Evolutionary conservation across 441 rosid genomes (phyloP), one percentile per base, ranked within the genome.

Genomic region (Syzygium malaccense): DNA sequence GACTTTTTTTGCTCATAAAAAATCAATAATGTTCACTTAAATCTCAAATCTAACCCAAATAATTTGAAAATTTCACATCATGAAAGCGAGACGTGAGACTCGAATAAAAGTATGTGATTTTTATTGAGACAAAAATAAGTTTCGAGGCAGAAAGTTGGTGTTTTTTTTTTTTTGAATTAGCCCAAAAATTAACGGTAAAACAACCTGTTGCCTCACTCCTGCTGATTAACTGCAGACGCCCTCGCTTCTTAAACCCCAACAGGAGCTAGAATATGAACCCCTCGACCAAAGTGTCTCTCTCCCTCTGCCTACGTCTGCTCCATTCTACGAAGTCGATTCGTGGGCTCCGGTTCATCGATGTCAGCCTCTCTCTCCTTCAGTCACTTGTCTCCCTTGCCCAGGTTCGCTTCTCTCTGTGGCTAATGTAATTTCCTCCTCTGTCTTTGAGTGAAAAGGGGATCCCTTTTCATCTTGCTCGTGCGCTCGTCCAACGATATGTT

Each of bases 321-420:
- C 51, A 48, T 68, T 10, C 79, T 10, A 48, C 79, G 79, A 8
- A 32, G 26, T 68, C 79, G 45, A 68, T 68, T 64, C 41, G 75
- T 66, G 48, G 48, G 48, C 33, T 33, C 26, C 26, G 20, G 79
- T 33, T 68, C 83, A 11, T 90, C 64, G 86, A 97, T 97, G 98
- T 92, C 48, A 3, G 79, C 94, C 87, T 93, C 96, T 89, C 94
- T 96, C 89, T 90, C 95, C 92, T 92, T 94, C 94, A 88, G 93
- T 89, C 95, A 94, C 56, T 94, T 93, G 88, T 88, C 95, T 79
- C 90, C 93, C 45, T 88, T 94, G 88, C 92, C 97, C 95, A 97
- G 99, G 99, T 96, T 88, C 86, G 55, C 78, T 89, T 87, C 88
- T 78, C 80, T 83, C 85, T 53, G 49, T 51, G 79, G 28, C 86